phyloP scores from a whole-genome alignment of 805 yeast genomes.

The Monosporozyma solicola region DNA sequence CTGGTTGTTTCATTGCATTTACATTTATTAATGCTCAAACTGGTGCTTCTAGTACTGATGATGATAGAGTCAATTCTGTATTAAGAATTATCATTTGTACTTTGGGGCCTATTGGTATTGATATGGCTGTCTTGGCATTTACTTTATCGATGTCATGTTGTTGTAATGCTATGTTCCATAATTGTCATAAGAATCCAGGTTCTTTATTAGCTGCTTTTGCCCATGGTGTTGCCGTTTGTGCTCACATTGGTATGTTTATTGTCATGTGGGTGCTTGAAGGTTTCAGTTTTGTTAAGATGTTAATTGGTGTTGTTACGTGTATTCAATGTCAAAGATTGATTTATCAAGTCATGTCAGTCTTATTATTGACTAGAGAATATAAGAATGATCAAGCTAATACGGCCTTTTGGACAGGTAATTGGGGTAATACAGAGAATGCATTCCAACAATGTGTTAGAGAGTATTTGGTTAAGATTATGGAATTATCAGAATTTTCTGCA shows the following conservation, averaged over 20 bases:
- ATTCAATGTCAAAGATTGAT: constrained; percentile 80
- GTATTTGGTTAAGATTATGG: constrained; percentile 86
- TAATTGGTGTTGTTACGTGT: constrained; percentile 78
- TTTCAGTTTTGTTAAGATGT: constrained; percentile 77
- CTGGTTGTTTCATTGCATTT: constrained; percentile 71
- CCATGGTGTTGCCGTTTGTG: constrained; percentile 89
- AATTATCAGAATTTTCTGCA: constrained; percentile 91
- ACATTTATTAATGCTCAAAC: constrained; percentile 80
- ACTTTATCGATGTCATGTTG: constrained; percentile 86
- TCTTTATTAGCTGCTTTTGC: constrained; percentile 91
- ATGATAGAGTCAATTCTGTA: constrained; percentile 53
- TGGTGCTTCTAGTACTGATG: constrained; percentile 49
- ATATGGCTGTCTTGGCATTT: constrained; percentile 74
- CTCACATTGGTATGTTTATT: constrained; percentile 81
- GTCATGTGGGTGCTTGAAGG: constrained; percentile 97
- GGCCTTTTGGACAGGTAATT: constrained; percentile 99
- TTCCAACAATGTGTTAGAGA: constrained; percentile 45
- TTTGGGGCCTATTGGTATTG: constrained; percentile 83
- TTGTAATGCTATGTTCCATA: constrained; percentile 89
- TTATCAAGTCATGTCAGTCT: constrained; percentile 73
- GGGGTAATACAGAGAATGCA: constrained; percentile 68
- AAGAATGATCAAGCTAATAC: constrained; percentile 91
- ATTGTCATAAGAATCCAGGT: constrained; percentile 96
- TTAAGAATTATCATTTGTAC: constrained; percentile 71
- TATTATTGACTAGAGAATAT: constrained; percentile 86